Evolutionary conservation across 2,329 filamentous ascomycete species (phyloP).

Genomic region (Colletotrichum lupini): DNA sequence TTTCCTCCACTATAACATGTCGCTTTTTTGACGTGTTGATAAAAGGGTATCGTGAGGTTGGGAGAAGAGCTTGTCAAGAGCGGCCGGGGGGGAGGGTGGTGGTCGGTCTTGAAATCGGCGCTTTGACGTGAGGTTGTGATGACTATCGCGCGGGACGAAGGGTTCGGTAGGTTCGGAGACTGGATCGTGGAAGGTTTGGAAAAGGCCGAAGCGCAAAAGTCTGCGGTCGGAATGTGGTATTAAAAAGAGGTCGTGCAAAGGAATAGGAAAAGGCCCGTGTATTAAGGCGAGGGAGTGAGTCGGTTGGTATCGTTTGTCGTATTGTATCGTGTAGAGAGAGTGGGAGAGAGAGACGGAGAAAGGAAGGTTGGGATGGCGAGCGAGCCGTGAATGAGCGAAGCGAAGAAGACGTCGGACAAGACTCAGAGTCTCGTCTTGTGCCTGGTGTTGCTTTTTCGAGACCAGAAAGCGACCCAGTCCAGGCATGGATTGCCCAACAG

Average conservation of each 20-base stretch:
- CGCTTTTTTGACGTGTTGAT: conserved; percentile 3
- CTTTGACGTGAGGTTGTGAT: conserved; percentile 25
- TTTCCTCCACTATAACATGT: conserved; percentile 23
- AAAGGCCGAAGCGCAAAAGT: conserved; percentile 26
- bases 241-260: conserved; percentile 30
- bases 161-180: conserved; percentile 19
- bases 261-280: conserved; percentile 22
- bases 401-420: conserved; percentile 14
- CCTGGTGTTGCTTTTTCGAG: conserved; percentile 31
- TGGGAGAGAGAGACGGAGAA: conserved; percentile 22
- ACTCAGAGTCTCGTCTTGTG: conserved; percentile 18
- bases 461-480: conserved; percentile 20
- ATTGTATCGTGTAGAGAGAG: conserved; percentile 18
- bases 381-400: conserved; percentile 28
- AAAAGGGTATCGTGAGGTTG: background rate
- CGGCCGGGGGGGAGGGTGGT: background rate
- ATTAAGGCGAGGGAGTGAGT: conserved; percentile 17
- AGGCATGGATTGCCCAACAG: conserved; percentile 8
- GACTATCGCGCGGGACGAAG: conserved; percentile 1
- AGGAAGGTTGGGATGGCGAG: conserved; percentile 19
- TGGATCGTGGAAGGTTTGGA: conserved; percentile 9
- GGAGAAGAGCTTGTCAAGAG: background rate
- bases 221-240: conserved; percentile 22
- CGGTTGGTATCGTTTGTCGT: conserved; percentile 9
- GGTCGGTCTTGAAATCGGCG: conserved; percentile 15